A percentile compares a stretch with the other conserved stretches of the same genome.
These are phyloP conservation scores for Malus fusca DNA, from an alignment of 306 rosid species.

Conservation along the genomic window DNA sequence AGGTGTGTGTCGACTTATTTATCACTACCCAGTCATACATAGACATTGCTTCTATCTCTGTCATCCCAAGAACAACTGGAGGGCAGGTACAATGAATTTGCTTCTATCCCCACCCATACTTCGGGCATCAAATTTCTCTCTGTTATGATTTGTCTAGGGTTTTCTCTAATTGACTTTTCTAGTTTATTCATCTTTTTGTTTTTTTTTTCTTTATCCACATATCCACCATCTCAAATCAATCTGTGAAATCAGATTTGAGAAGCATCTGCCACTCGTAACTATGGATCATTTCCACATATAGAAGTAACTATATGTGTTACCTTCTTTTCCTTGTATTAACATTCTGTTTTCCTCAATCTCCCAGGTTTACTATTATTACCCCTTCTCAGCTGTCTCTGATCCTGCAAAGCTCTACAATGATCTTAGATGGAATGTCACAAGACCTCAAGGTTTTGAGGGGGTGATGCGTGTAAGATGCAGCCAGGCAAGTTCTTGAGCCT, in stretches of 20 bases:
- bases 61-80: slow-evolving; percentile 86
- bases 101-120: neutral
- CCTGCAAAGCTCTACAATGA: slow-evolving; percentile 93
- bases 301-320: neutral
- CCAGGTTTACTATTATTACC: slow-evolving; percentile 90
- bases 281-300: neutral
- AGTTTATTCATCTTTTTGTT: neutral
- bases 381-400: slow-evolving; percentile 93
- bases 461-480: slow-evolving; percentile 99
- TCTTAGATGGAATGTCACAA: slow-evolving; percentile 94
- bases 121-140: neutral
- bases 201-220: neutral
- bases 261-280: neutral
- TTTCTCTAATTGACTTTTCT: neutral
- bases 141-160: neutral
- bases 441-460: slow-evolving; percentile 98
- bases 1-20: slow-evolving; percentile 92
- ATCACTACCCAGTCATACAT: slow-evolving; percentile 78
- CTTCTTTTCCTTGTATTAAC: neutral
- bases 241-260: neutral
- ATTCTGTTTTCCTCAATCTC: slow-evolving; percentile 1
- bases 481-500: slow-evolving; percentile 55
- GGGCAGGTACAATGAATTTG: slow-evolving; percentile 66
- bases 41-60: slow-evolving; percentile 88
- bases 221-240: neutral